A percentile compares a stretch with the other conserved stretches of the same genome.
Conservation (phyloP, 2,329 filamentous ascomycete genomes). For the Pestalotiopsis sp. region DNA sequence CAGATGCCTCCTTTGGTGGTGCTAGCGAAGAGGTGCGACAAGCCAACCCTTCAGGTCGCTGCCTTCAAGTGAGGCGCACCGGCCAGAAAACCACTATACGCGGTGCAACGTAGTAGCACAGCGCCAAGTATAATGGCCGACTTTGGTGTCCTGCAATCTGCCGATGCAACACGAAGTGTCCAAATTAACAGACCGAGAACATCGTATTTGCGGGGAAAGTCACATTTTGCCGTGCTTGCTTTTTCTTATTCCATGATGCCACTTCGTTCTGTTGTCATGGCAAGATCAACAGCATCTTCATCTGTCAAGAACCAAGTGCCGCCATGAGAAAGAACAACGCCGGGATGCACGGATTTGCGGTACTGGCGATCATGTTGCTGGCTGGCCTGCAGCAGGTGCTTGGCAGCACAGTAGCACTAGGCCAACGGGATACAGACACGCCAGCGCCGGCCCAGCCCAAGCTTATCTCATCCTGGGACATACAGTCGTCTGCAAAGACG, state of each 20-base stretch:
- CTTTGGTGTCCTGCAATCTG: not conserved
- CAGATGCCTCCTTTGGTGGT: not conserved
- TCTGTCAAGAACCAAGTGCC: not conserved
- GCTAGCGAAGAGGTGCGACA: not conserved
- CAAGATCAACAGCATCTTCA: not conserved
- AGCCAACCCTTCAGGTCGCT: not conserved
- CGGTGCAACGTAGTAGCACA: not conserved
- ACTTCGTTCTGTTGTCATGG: not conserved
- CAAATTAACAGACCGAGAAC: not conserved
- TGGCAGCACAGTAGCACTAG: not conserved
- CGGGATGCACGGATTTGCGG: not conserved
- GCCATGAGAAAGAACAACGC: not conserved
- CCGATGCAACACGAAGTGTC: not conserved
- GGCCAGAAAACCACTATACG: not conserved
- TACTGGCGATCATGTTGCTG: not conserved
- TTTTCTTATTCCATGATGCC: not conserved
- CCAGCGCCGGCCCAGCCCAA: not conserved
- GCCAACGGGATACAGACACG: not conserved
- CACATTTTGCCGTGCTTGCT: not conserved
- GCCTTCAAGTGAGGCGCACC: not conserved
- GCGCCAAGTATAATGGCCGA: not conserved
- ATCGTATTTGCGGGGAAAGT: not conserved
- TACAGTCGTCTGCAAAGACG: slow-evolving; percentile 47
- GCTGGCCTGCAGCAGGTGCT: not conserved
- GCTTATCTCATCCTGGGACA: slow-evolving; percentile 48